Evolutionary conservation across 106 monocot genomes (phyloP), one percentile per base, ranked within the genome.

Genomic region (Platanthera guangdongensis): DNA sequence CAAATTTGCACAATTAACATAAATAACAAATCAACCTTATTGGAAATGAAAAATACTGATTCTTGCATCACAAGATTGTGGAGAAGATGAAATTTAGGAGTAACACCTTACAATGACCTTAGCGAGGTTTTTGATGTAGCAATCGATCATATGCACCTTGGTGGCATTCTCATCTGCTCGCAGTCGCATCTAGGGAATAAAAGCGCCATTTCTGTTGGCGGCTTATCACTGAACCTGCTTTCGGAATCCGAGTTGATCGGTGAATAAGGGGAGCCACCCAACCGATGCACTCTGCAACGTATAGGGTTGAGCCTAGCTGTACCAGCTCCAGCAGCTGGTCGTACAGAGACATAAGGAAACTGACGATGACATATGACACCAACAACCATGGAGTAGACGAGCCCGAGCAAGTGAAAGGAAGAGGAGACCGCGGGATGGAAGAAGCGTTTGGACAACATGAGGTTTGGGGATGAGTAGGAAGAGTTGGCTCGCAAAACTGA

Each of bases 131-230:
- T 94, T 77, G 54, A 94, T 80, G 81, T 94, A 94, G 68, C 87
- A 86, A 71, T 90, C 90, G 69, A 94, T 94, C 88, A 94, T 88
- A 71, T 90, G 84, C 84, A 88, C 88, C 84, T 88, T 87, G 49
- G 84, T 77, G 28, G 89, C 89, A 3, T 80, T 83, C 76, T 90
- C 86, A 1, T 83, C 88, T 94, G 91, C 78, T 89, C 85, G 78
- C 85, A 91, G 75, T 94, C 91, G 78, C 90, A 94, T 0, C 88
- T 88, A 16, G 90, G 88, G 76, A 90, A 90, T 46, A 93, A 80
- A 14, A 90, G 90, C 39, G 92, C 92, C 90, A 93, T 83, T 74
- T 93, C 89, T 8, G 89, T 87, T 45, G 85, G 87, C 50, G 92
- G 87, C 16, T 90, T 82, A 75, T 89, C 88, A 86, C 82, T 84